These are phyloP conservation scores for Yarrowia sp. DNA, from an alignment of 805 yeast genomes.

Conservation along the genomic window DNA sequence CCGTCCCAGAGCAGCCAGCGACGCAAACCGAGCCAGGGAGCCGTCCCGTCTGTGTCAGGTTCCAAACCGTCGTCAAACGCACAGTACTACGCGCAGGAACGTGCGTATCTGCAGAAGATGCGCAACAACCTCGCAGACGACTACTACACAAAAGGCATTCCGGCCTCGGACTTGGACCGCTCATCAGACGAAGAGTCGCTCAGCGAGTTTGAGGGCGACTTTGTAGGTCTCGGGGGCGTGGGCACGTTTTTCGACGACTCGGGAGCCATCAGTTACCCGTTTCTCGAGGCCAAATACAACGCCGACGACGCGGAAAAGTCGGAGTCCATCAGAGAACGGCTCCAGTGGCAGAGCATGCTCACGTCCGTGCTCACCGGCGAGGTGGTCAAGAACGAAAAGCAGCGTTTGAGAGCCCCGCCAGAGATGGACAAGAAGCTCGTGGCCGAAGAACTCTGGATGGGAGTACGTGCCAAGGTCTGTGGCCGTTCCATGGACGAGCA, in stretches of 20 bases:
- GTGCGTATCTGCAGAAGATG: constrained; percentile 59
- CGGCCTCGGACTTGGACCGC: constrained; percentile 37
- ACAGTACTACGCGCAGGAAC: constrained; percentile 60
- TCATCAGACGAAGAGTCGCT: constrained; percentile 37
- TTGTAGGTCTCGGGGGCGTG: constrained; percentile 36
- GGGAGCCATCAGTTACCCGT: constrained; percentile 28
- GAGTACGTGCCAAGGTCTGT: constrained; percentile 73
- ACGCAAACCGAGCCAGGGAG: constrained; percentile 23
- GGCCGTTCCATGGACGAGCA: constrained; percentile 82
- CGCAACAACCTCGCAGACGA: constrained; percentile 62
- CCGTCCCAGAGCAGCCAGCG: constrained; percentile 27
- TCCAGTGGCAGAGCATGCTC: constrained; percentile 96
- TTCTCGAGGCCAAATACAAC: constrained; percentile 32
- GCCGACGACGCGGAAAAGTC: constrained; percentile 35
- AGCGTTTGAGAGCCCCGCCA: constrained; percentile 45
- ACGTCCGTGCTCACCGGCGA: constrained; percentile 90
- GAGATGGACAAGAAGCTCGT: constrained; percentile 47
- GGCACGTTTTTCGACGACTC: constrained; percentile 35
- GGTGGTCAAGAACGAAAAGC: constrained; percentile 83
- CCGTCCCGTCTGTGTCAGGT: constrained; percentile 11
- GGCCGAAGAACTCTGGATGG: constrained; percentile 78
- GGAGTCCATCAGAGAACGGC: constrained; percentile 54
- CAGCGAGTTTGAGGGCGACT: constrained; percentile 31
- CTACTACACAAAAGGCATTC: constrained; percentile 65
- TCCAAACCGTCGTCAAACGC: constrained; percentile 34